Conservation (phyloP, 371 early-diverging fungal species). For the Mortierella sp. region DNA sequence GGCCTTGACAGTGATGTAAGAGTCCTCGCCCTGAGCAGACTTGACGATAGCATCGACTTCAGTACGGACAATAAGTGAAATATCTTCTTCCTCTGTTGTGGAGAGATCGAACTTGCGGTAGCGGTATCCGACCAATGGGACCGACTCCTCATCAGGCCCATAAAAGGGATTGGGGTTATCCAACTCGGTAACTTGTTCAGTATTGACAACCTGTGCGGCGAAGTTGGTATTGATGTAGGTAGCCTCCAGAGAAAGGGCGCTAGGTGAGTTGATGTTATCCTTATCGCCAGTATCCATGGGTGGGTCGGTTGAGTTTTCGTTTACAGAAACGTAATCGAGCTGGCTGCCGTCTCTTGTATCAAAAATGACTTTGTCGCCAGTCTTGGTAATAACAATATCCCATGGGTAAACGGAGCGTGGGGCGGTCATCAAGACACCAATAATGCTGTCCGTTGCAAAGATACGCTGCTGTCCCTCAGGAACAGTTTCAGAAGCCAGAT, state of each 20-base stretch:
- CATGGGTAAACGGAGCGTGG: slow-evolving; percentile 94
- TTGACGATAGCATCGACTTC: slow-evolving; percentile 89
- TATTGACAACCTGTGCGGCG: slow-evolving; percentile 85
- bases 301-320: slow-evolving; percentile 95
- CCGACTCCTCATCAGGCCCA: slow-evolving; percentile 65
- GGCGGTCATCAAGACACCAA: slow-evolving; percentile 94
- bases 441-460: slow-evolving; percentile 91
- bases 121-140: slow-evolving; percentile 84
- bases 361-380: slow-evolving; percentile 87
- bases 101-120: slow-evolving; percentile 86
- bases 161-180: slow-evolving; percentile 86
- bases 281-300: slow-evolving; percentile 90
- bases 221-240: slow-evolving; percentile 92
- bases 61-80: slow-evolving; percentile 87
- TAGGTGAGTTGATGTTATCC: slow-evolving; percentile 91
- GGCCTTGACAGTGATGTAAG: slow-evolving; percentile 81
- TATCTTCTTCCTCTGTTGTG: slow-evolving; percentile 62
- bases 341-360: slow-evolving; percentile 92
- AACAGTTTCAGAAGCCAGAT: slow-evolving; percentile 67
- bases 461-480: slow-evolving; percentile 79
- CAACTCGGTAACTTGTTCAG: slow-evolving; percentile 63
- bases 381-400: slow-evolving; percentile 94
- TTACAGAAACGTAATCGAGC: slow-evolving; percentile 88
- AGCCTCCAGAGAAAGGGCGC: slow-evolving; percentile 88
- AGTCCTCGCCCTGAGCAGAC: slow-evolving; percentile 66